These are phyloP conservation scores for Coemansia sp. DNA, from an alignment of 192 early-diverging fungal species.

Conservation along the genomic window DNA sequence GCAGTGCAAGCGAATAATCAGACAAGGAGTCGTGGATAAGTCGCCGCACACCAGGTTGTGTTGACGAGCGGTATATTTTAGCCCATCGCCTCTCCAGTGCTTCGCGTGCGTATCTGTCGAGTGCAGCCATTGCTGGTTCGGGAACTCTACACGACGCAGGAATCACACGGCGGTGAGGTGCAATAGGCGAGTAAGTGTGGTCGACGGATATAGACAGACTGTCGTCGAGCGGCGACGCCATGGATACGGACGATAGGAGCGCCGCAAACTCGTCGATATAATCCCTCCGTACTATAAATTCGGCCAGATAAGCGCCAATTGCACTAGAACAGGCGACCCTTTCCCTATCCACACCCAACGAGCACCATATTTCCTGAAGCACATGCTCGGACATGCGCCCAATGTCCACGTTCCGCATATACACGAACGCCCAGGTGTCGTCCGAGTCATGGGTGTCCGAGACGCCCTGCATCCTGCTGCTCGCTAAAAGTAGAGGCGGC, in stretches of 20 bases:
- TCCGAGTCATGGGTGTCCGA: not conserved
- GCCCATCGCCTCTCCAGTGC: constrained; percentile 35
- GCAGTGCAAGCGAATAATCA: constrained; percentile 9
- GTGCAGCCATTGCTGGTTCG: constrained; percentile 17
- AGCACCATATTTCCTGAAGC: constrained; percentile 23
- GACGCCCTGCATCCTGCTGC: not conserved
- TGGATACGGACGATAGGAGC: constrained; percentile 6
- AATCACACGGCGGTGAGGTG: constrained; percentile 23
- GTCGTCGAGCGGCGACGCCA: constrained; percentile 12
- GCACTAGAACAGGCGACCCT: constrained; percentile 25
- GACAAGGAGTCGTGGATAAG: constrained; percentile 17
- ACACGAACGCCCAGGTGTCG: constrained; percentile 35
- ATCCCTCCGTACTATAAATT: constrained; percentile 28
- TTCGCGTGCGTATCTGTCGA: constrained; percentile 27
- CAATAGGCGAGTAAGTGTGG: constrained; percentile 20
- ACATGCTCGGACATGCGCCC: constrained; percentile 13
- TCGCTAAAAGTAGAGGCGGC: not conserved
- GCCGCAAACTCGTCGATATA: constrained; percentile 16
- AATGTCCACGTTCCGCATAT: constrained; percentile 51
- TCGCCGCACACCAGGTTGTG: constrained; percentile 6
- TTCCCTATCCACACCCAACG: constrained; percentile 13
- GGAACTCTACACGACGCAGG: constrained; percentile 18
- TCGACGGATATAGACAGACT: constrained; percentile 22
- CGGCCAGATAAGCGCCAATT: constrained; percentile 34
- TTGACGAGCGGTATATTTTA: constrained; percentile 26